Conservation (phyloP, 1,284 basidiomycete genomes). For the Chalciporus piperatoides region DNA sequence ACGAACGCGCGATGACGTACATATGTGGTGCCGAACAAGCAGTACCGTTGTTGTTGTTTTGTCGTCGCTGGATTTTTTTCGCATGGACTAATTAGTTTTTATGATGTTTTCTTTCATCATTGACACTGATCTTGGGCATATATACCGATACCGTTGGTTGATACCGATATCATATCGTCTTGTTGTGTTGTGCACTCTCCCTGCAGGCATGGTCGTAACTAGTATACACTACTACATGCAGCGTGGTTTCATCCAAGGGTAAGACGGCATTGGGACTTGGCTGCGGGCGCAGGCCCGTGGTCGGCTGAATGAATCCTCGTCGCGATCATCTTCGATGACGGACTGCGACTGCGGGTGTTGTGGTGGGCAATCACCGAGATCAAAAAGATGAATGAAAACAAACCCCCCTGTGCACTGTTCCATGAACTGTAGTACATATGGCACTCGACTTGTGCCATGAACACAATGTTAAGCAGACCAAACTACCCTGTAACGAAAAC, state of each 20-base stretch:
- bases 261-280: no score
- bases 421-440: no score
- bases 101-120: background rate
- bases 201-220: no score
- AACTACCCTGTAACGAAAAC: background rate
- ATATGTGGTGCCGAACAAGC: background rate
- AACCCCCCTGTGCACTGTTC: no score
- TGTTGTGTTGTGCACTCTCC: background rate
- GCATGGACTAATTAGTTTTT: background rate
- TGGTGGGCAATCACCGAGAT: no score
- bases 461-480: background rate
- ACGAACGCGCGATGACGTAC: background rate
- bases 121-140: background rate
- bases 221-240: no score
- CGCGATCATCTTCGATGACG: no score
- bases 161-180: background rate
- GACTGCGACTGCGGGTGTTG: no score
- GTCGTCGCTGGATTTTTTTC: background rate
- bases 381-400: no score
- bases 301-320: no score
- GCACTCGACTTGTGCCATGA: background rate
- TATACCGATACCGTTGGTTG: background rate
- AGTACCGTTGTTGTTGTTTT: background rate
- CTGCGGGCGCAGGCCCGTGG: no score
- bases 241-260: no score